phyloP scores from a whole-genome alignment of 306 rosid species.

The Pachyrhizus erosus region DNA sequence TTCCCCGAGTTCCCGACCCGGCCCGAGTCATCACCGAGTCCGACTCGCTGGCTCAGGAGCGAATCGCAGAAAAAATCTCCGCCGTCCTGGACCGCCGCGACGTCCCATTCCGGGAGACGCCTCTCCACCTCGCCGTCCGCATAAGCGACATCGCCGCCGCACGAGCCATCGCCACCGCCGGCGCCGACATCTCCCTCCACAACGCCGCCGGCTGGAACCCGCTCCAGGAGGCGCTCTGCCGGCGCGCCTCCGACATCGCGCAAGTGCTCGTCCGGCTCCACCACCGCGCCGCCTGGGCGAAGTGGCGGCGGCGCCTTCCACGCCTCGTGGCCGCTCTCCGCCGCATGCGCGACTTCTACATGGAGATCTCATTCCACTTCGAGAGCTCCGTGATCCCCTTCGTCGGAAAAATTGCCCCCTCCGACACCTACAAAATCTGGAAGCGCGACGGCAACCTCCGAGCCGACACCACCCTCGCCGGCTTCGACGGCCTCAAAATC shows the following conservation, averaged over 20 bases:
- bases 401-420: slow-evolving; percentile 83
- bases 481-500: slow-evolving; percentile 91
- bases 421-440: slow-evolving; percentile 94
- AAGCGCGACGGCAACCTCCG: slow-evolving; percentile 91
- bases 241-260: slow-evolving; percentile 31
- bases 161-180: slow-evolving; percentile 36
- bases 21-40: slow-evolving; percentile 67
- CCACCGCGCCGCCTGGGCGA: slow-evolving; percentile 49
- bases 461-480: slow-evolving; percentile 75
- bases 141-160: slow-evolving; percentile 63
- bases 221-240: slow-evolving; percentile 48
- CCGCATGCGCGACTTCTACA: slow-evolving; percentile 93
- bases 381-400: slow-evolving; percentile 98
- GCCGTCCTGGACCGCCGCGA: slow-evolving; percentile 87
- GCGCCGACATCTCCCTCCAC: slow-evolving; percentile 71
- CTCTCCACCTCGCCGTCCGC: slow-evolving; percentile 90
- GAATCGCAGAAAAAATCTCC: slow-evolving; percentile 72
- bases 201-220: slow-evolving; percentile 56
- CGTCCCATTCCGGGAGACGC: slow-evolving; percentile 78
- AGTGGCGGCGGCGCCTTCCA: slow-evolving; percentile 90
- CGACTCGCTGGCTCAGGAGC: slow-evolving; percentile 83
- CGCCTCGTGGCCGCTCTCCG: slow-evolving; percentile 80
- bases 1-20: slow-evolving; percentile 82
- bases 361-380: slow-evolving; percentile 96
- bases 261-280: slow-evolving; percentile 35